These are phyloP conservation scores for Tuber umbilicatum DNA, from an alignment of 495 filamentous ascomycete genomes.

Conservation along the genomic window DNA sequence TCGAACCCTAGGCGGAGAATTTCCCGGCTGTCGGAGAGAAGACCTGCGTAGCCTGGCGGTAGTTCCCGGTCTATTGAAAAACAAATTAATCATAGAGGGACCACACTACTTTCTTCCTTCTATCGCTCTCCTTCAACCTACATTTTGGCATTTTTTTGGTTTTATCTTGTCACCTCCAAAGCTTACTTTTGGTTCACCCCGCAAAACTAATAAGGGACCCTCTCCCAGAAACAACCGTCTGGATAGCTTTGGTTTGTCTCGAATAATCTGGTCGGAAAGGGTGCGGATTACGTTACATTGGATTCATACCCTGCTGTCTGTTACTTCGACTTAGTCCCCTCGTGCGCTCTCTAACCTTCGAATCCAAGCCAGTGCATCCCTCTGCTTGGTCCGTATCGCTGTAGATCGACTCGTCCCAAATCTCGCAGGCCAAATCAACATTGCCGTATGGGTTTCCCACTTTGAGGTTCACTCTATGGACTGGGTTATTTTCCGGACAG, in stretches of 20 bases:
- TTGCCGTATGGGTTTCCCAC: background rate
- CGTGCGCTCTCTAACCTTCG: background rate
- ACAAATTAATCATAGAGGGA: constrained; percentile 12
- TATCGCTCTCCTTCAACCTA: background rate
- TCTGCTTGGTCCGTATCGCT: background rate
- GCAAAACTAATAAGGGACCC: constrained; percentile 27
- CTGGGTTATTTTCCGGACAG: background rate
- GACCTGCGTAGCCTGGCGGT: constrained; percentile 15
- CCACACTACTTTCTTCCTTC: background rate
- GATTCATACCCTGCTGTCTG: background rate
- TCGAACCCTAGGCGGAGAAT: constrained; percentile 36
- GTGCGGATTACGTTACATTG: constrained; percentile 15
- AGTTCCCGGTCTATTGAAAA: constrained; percentile 15
- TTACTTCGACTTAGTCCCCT: background rate
- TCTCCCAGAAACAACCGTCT: constrained; percentile 16
- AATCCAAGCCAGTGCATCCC: background rate
- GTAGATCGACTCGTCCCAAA: background rate
- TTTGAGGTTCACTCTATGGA: background rate
- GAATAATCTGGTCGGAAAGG: constrained; percentile 6
- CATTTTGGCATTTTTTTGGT: background rate
- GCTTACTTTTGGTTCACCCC: constrained; percentile 23
- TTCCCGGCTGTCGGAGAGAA: constrained; percentile 35
- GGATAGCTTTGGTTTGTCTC: constrained; percentile 15
- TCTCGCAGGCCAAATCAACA: background rate
- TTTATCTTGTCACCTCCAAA: constrained; percentile 11